Evolutionary conservation across 2,329 filamentous ascomycete genomes (phyloP).

Genomic region (Diaporthe sp.): DNA sequence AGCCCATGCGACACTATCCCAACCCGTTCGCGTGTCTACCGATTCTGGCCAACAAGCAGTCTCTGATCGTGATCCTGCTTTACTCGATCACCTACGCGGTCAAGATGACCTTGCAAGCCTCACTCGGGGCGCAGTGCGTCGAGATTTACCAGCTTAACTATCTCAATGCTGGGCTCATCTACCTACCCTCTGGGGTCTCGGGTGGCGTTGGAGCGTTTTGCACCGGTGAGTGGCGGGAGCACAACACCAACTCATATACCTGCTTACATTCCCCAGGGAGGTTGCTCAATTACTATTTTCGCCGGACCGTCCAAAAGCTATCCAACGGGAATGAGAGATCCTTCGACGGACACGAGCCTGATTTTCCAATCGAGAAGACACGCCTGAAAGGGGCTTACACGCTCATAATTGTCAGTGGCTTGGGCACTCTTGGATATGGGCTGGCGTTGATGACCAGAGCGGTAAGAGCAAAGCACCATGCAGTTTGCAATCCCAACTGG

Average conservation of each 20-base stretch:
- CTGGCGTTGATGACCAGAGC: constrained; percentile 12
- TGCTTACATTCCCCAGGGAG: neutral
- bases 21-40: constrained; percentile 44
- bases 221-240: neutral
- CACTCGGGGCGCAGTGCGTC: constrained; percentile 11
- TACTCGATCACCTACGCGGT: neutral
- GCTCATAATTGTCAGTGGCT: neutral
- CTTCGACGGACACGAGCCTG: neutral
- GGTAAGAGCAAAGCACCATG: neutral
- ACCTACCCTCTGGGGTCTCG: neutral
- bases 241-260: neutral
- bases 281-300: constrained; percentile 3
- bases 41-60: constrained; percentile 36
- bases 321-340: neutral
- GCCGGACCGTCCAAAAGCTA: neutral
- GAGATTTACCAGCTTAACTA: constrained; percentile 1
- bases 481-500: too few species aligned
- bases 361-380: constrained; percentile 16
- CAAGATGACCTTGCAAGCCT: constrained; percentile 4
- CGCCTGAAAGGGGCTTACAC: neutral
- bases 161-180: constrained; percentile 12
- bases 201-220: constrained; percentile 1
- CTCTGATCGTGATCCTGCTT: neutral
- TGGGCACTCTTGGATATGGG: constrained; percentile 7
- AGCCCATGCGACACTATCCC: constrained; percentile 23